Percentiles rank a stretch among this genome's conserved stretches.
phyloP scores from a whole-genome alignment of 768 basidiomycete species.

The Leccinum uliginosum region DNA sequence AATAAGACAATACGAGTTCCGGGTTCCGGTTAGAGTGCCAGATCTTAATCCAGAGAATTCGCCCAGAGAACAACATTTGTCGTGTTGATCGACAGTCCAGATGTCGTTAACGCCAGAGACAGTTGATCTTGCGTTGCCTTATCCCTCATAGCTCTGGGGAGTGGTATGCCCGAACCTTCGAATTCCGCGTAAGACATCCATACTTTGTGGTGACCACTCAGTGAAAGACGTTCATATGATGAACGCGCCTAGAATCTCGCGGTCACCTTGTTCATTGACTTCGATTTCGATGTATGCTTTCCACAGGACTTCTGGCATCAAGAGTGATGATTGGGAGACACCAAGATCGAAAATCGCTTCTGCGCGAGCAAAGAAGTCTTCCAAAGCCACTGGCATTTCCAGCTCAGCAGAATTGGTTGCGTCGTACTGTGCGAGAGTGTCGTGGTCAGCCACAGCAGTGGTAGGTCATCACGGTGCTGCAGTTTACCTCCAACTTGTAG shows the following conservation, averaged over 20 bases:
- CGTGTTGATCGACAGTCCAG: too few species aligned
- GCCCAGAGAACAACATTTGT: too few species aligned
- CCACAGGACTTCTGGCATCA: conserved; percentile 94
- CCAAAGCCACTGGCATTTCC: conserved; percentile 79
- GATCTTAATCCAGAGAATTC: too few species aligned
- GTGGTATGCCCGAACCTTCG: conserved; percentile 73
- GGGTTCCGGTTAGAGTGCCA: too few species aligned
- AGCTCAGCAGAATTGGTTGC: conserved; percentile 86
- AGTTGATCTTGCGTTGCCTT: conserved; percentile 38
- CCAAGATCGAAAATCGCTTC: conserved; percentile 94
- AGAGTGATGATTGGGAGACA: conserved; percentile 73
- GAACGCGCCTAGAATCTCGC: conserved; percentile 77
- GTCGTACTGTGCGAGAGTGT: conserved; percentile 54
- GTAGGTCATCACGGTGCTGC: neutral
- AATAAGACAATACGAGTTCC: too few species aligned
- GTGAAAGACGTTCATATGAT: conserved; percentile 82
- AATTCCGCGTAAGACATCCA: conserved; percentile 96
- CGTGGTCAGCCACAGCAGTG: neutral
- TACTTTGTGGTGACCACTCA: conserved; percentile 93
- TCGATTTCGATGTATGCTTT: conserved; percentile 98
- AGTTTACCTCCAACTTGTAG: conserved; percentile 81
- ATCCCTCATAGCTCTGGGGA: conserved; percentile 60
- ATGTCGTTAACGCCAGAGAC: too few species aligned
- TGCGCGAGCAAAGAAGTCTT: conserved; percentile 82
- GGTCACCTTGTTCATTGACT: conserved; percentile 82